Conservation (phyloP, 2,329 filamentous ascomycete genomes). For the Xylaria polymorpha region DNA sequence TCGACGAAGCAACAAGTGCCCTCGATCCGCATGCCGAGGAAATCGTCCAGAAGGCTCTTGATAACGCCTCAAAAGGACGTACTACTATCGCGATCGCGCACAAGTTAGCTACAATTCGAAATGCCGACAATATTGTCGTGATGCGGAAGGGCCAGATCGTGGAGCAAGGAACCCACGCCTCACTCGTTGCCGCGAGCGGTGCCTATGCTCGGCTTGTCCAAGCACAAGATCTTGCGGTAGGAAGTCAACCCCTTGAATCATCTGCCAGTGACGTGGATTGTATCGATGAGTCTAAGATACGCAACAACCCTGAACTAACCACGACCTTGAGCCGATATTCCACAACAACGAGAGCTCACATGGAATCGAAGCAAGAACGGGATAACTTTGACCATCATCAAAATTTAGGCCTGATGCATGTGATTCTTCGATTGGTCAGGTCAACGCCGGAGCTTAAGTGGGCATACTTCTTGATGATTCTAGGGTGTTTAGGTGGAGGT, state of each 20-base stretch:
- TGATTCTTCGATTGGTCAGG: background rate
- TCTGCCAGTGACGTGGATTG: background rate
- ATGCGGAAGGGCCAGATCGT: background rate
- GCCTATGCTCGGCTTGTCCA: slow-evolving; percentile 66
- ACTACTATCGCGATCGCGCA: background rate
- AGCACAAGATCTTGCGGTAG: slow-evolving; percentile 47
- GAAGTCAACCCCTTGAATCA: background rate
- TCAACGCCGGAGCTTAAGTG: background rate
- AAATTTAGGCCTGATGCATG: background rate
- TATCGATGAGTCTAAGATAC: background rate
- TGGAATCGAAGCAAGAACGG: background rate
- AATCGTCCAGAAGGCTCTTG: background rate
- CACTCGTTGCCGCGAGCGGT: background rate
- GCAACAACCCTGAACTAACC: background rate
- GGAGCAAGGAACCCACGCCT: background rate
- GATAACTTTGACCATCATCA: background rate
- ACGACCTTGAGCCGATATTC: background rate
- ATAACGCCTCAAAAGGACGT: slow-evolving; percentile 56
- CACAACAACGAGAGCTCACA: background rate
- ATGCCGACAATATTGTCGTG: background rate
- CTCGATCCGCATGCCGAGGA: background rate
- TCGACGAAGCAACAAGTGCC: background rate
- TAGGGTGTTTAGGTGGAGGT: background rate
- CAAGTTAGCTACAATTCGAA: background rate
- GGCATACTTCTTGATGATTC: background rate